Evolutionary conservation across 768 basidiomycete genomes (phyloP).

Genomic region (Vishniacozyma victoriae): DNA sequence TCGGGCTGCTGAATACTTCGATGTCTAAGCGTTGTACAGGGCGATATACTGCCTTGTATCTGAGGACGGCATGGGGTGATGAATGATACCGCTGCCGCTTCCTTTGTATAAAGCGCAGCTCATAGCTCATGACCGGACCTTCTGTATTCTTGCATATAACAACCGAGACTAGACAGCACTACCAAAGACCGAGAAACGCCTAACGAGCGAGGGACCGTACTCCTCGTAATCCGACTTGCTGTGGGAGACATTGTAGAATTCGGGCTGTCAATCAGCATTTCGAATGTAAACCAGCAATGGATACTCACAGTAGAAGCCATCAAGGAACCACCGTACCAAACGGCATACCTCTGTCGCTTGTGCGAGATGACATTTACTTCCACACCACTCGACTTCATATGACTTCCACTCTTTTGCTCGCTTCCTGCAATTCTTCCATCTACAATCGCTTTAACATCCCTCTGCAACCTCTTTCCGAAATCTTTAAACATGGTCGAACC

Average conservation of each 20-base stretch:
- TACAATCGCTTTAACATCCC: slow-evolving; percentile 88
- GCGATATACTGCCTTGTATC: too few relatives aligned
- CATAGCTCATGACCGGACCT: too few relatives aligned
- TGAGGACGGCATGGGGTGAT: too few relatives aligned
- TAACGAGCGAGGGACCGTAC: slow-evolving; percentile 45
- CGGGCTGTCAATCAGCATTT: slow-evolving; percentile 57
- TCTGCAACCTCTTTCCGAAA: slow-evolving; percentile 93
- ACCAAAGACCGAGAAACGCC: slow-evolving; percentile 46
- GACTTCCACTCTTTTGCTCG: slow-evolving; percentile 65
- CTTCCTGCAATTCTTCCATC: slow-evolving; percentile 80
- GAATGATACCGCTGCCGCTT: too few relatives aligned
- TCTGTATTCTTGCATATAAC: too few relatives aligned
- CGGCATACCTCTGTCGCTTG: slow-evolving; percentile 92
- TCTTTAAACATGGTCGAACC: slow-evolving; percentile 99
- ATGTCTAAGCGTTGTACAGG: too few relatives aligned
- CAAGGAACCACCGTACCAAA: slow-evolving; percentile 96
- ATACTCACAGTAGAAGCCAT: slow-evolving; percentile 77
- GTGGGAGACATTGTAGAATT: slow-evolving; percentile 91
- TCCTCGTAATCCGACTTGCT: slow-evolving; percentile 77
- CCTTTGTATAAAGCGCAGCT: too few relatives aligned
- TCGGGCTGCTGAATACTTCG: too few relatives aligned
- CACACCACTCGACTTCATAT: slow-evolving; percentile 81
- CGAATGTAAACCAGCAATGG: not conserved
- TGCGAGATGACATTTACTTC: slow-evolving; percentile 98
- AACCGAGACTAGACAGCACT: slow-evolving; percentile 41